A percentile compares a stretch with the other conserved stretches of the same genome.
phyloP scores from a whole-genome alignment of 345 rosid genomes.

The Carallia brachiata region DNA sequence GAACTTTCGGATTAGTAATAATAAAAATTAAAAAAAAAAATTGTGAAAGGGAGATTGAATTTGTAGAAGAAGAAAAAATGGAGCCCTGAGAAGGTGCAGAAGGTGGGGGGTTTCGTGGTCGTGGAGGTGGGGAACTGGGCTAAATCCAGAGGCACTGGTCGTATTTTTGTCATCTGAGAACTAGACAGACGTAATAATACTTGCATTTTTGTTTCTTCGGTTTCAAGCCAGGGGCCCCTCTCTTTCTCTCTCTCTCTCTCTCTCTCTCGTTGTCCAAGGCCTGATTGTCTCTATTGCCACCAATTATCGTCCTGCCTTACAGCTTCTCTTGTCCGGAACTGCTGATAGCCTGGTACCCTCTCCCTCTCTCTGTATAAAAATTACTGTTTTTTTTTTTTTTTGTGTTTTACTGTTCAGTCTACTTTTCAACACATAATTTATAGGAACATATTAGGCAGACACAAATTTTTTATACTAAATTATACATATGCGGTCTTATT shows the following conservation, averaged over 20 bases:
- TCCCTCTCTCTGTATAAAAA: background rate
- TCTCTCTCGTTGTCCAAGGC: background rate
- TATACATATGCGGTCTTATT: too few species aligned
- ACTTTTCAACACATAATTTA: background rate
- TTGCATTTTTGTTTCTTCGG: constrained; percentile 38
- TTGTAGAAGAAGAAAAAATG: constrained; percentile 4
- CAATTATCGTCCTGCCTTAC: constrained; percentile 17
- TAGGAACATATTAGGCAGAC: too few species aligned
- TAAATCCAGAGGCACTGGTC: constrained; percentile 27
- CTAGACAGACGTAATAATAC: constrained; percentile 39
- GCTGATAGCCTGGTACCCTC: background rate
- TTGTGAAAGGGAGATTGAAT: background rate
- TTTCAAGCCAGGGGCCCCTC: constrained; percentile 33
- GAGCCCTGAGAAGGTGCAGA: background rate
- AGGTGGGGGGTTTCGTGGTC: background rate
- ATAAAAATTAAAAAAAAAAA: too few species aligned
- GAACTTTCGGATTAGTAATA: too few species aligned
- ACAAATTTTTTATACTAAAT: too few species aligned
- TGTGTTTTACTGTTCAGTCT: background rate
- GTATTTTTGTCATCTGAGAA: constrained; percentile 39
- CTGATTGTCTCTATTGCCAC: constrained; percentile 3
- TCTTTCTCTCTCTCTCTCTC: background rate
- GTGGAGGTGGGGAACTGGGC: constrained; percentile 24
- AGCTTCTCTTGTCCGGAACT: constrained; percentile 9
- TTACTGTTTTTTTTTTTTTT: background rate